Conservation (phyloP, 768 basidiomycete species). For the Cystobasidium ongulense region DNA sequence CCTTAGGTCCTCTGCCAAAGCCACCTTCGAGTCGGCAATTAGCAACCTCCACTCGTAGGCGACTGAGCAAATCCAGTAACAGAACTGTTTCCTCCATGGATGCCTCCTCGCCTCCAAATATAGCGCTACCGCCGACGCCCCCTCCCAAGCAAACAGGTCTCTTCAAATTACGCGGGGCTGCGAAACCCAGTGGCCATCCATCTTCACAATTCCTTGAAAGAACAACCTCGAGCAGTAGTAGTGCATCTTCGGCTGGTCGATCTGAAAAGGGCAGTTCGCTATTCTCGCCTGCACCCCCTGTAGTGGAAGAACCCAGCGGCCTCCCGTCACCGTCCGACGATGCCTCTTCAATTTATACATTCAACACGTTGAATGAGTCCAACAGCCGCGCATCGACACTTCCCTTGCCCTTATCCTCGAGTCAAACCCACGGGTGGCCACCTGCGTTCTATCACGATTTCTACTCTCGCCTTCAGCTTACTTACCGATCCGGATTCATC, state of each 20-base stretch:
- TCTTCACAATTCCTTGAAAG: background rate
- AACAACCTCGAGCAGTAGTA: background rate
- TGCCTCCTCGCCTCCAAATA: background rate
- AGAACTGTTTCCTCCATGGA: constrained; percentile 40
- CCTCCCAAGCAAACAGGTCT: background rate
- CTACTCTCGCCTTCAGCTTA: constrained; percentile 77
- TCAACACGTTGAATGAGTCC: background rate
- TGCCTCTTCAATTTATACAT: background rate
- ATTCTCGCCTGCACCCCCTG: background rate
- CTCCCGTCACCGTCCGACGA: background rate
- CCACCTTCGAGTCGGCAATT: background rate
- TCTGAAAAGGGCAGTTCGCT: background rate
- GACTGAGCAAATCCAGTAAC: background rate
- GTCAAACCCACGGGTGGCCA: constrained; percentile 53
- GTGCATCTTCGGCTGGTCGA: background rate
- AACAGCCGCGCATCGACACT: constrained; percentile 39
- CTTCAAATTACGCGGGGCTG: background rate
- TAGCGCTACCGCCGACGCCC: constrained; percentile 37
- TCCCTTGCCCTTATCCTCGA: constrained; percentile 36
- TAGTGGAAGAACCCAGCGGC: background rate
- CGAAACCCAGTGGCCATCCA: background rate
- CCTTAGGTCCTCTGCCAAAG: background rate
- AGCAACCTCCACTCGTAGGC: constrained; percentile 2
- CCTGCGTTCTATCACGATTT: constrained; percentile 81
- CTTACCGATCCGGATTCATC: constrained; percentile 78